Conservation (phyloP, 1,284 basidiomycete genomes). For the Clitocybe nebularis region DNA sequence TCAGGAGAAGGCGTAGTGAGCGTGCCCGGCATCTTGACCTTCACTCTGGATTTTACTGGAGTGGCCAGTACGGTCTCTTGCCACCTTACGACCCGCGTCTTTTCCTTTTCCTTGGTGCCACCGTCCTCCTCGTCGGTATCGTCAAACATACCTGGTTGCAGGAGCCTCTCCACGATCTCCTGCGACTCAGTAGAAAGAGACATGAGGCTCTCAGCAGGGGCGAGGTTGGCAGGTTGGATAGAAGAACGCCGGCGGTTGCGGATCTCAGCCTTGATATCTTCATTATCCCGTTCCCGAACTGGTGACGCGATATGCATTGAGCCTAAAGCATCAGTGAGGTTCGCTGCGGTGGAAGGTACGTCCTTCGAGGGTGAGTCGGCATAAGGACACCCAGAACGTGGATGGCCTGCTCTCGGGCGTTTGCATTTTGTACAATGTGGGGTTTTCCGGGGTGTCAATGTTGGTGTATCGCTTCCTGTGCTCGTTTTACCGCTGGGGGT, state of each 20-base stretch:
- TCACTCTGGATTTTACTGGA: conserved; percentile 13
- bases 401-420: conserved; percentile 50
- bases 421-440: conserved; percentile 52
- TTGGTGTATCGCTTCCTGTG: conserved; percentile 6
- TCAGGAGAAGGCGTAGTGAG: conserved; percentile 40
- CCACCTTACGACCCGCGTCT: conserved; percentile 29
- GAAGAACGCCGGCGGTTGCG: conserved; percentile 26
- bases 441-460: conserved; percentile 36
- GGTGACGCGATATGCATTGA: conserved; percentile 32
- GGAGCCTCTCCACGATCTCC: conserved; percentile 31
- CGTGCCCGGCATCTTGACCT: conserved; percentile 49
- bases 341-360: conserved; percentile 17
- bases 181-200: conserved; percentile 36
- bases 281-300: conserved; percentile 18
- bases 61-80: conserved; percentile 25
- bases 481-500: conserved; percentile 18
- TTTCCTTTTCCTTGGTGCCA: conserved; percentile 8
- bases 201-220: conserved; percentile 26
- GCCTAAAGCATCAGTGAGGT: conserved; percentile 29
- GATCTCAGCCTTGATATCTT: conserved; percentile 25
- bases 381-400: conserved; percentile 53
- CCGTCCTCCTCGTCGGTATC: conserved; percentile 22
- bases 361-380: conserved; percentile 23
- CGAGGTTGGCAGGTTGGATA: conserved; percentile 15
- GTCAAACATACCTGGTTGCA: conserved; percentile 31